These are phyloP conservation scores for Elaeis oleifera DNA, from an alignment of 202 grass and related monocot genomes.

Conservation along the genomic window DNA sequence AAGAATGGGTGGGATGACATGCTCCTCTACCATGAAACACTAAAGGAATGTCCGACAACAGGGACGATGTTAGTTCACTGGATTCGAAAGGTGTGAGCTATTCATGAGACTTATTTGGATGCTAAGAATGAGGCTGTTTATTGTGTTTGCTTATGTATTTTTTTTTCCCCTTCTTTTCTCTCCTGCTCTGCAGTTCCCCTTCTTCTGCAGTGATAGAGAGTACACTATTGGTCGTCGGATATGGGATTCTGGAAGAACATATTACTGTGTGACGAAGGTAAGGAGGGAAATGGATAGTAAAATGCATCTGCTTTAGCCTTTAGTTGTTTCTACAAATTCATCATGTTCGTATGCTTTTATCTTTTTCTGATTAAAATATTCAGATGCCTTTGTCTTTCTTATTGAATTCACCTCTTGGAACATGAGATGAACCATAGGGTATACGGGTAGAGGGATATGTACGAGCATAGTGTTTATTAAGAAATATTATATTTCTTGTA, in stretches of 20 bases:
- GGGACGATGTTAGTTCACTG: constrained; percentile 76
- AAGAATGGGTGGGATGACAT: constrained; percentile 92
- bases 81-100: constrained; percentile 58
- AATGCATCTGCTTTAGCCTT: too few relatives aligned
- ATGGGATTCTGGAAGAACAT: constrained; percentile 55
- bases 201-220: constrained; percentile 89
- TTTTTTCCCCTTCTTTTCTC: neutral
- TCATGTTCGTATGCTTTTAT: too few relatives aligned
- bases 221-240: constrained; percentile 86
- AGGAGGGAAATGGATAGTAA: too few relatives aligned
- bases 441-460: too few relatives aligned
- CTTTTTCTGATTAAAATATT: too few relatives aligned
- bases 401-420: too few relatives aligned
- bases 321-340: too few relatives aligned
- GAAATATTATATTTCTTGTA: too few relatives aligned
- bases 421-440: too few relatives aligned
- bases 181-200: constrained; percentile 60
- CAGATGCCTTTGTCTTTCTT: too few relatives aligned
- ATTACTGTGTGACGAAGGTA: constrained; percentile 88
- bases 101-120: too few relatives aligned
- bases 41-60: constrained; percentile 57
- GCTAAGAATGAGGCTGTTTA: neutral
- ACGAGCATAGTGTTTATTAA: too few relatives aligned
- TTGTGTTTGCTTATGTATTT: neutral
- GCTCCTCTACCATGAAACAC: constrained; percentile 61